Evolutionary conservation across 768 basidiomycete species (phyloP).

Genomic region (Lactarius hengduanensis): DNA sequence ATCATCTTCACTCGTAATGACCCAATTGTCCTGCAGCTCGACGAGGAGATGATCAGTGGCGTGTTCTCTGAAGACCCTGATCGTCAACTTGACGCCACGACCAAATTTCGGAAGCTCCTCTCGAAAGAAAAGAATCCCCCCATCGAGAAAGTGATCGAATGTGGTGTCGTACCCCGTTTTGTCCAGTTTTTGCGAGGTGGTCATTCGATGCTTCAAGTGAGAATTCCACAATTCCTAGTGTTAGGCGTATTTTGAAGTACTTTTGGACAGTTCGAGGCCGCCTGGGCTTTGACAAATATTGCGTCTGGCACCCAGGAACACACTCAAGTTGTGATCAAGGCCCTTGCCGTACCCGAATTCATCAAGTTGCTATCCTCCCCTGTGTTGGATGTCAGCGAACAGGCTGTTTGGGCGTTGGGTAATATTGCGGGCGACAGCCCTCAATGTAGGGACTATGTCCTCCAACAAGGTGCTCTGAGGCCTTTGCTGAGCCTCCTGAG

Average conservation of each 20-base stretch:
- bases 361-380: conserved; percentile 94
- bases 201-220: conserved; percentile 81
- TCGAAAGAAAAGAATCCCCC: conserved; percentile 99
- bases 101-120: conserved; percentile 96
- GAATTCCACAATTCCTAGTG: conserved; percentile 24
- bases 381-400: conserved; percentile 95
- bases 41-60: conserved; percentile 88
- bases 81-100: conserved; percentile 93
- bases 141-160: conserved; percentile 97
- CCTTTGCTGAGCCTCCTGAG: conserved; percentile 87
- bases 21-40: conserved; percentile 49
- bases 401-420: conserved; percentile 99
- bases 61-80: conserved; percentile 93
- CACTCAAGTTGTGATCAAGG: conserved; percentile 95
- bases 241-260: conserved; percentile 16
- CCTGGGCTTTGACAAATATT: conserved; percentile 97
- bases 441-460: conserved; percentile 93
- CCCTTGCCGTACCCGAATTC: conserved; percentile 94
- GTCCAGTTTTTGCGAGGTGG: conserved; percentile 87
- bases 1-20: conserved; percentile 14
- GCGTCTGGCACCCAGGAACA: conserved; percentile 98
- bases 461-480: conserved; percentile 88
- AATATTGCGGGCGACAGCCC: conserved; percentile 99
- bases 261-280: conserved; percentile 80
- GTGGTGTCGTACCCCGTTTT: conserved; percentile 95